Evolutionary conservation across 2,329 filamentous ascomycete genomes (phyloP), one percentile per base, ranked within the genome.

Genomic region (Monilinia fructicola): DNA sequence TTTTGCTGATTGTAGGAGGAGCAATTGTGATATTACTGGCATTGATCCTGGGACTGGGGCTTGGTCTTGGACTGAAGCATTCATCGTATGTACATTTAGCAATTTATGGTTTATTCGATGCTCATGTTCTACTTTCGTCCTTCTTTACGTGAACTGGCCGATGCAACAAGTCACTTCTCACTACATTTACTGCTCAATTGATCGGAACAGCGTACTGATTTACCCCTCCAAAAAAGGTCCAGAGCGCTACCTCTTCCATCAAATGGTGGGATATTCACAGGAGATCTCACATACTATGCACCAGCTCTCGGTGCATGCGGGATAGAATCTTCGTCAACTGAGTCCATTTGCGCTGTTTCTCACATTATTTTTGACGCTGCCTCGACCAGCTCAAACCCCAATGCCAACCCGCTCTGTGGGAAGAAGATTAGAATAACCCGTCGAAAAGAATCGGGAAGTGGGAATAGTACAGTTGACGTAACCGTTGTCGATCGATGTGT

Each of bases 221-320:
- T 59, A 35, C 40, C 40, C 10, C 38, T 40, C 10, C 10, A 7
- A 28, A 55, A 50, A 67, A 72, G 71, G 23, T 66, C 59, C 28
- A 70, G 71, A 66, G 82, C 83, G 69, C 77, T 86, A 9, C 83
- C 84, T 4, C 78, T 86, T 10, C 84, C 84, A 3, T 79, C 78
- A 31, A 81, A 83, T 65, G 79, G 80, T 14, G 79, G 81, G 1
- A 81, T 82, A 0, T 86, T 85, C 72, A 82, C 79, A 4, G 89
- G 88, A 63, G 87, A 91, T 60, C 76, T 91, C 61, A 92, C 89
- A 0, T 93, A 87, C 78, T 93, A 90, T 76, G 78, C 80, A 23
- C 85, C 89, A 0, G 80, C 77, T 12, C 81, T 91, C 4, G 90
- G 91, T 16, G 87, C 90, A 0, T 94, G 91, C 74, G 91, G 90